These are phyloP conservation scores for Lipomyces yamanashiensis DNA, from an alignment of 805 yeast species.

Conservation along the genomic window DNA sequence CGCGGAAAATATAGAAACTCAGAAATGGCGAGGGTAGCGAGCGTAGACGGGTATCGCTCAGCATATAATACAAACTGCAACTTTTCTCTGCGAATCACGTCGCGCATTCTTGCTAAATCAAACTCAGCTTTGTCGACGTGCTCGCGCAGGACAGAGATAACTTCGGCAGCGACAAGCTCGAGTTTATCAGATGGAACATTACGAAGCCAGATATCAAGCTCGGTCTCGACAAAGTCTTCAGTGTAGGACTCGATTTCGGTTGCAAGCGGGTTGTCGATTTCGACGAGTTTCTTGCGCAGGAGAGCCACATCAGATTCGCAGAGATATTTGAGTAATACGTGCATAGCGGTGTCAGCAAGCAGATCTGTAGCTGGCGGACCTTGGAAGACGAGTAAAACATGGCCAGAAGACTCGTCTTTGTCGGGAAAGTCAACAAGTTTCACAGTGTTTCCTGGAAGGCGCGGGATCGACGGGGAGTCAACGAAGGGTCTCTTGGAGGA, in stretches of 20 bases:
- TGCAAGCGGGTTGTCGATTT: constrained; percentile 80
- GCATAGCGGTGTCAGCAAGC: constrained; percentile 67
- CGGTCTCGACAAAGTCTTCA: constrained; percentile 70
- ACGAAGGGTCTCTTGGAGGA: constrained; percentile 63
- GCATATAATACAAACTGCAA: constrained; percentile 53
- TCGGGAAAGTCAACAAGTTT: constrained; percentile 81
- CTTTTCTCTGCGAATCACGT: constrained; percentile 67
- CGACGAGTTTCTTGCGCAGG: constrained; percentile 72
- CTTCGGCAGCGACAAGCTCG: constrained; percentile 55
- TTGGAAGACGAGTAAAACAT: constrained; percentile 72
- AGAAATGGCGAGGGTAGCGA: constrained; percentile 69
- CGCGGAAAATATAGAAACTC: constrained; percentile 69
- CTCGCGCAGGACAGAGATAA: constrained; percentile 57
- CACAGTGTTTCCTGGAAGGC: constrained; percentile 49
- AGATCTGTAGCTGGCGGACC: constrained; percentile 69
- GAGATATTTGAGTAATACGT: constrained; percentile 71
- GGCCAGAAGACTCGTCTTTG: constrained; percentile 82
- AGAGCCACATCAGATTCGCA: constrained; percentile 79
- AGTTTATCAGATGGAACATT: constrained; percentile 71
- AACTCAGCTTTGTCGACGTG: constrained; percentile 57
- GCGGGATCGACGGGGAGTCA: constrained; percentile 57
- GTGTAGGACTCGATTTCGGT: constrained; percentile 70
- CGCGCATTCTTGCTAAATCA: constrained; percentile 68
- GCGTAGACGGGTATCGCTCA: constrained; percentile 40
- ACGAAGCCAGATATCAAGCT: constrained; percentile 52